These are phyloP conservation scores for Porphyrellus cyaneotinctus DNA, from an alignment of 768 basidiomycete genomes.

Conservation along the genomic window DNA sequence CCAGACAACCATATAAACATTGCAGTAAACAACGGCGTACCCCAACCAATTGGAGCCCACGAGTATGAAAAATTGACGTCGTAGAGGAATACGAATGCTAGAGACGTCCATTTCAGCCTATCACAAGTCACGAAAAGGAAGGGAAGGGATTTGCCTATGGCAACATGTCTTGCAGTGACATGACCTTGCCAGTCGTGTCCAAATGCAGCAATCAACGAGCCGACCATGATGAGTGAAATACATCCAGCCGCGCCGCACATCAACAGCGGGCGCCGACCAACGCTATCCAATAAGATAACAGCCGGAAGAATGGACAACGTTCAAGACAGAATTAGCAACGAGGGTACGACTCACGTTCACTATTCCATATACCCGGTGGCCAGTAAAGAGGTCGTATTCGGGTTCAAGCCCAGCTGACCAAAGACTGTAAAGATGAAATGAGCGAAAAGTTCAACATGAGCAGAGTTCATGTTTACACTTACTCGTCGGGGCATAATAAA, in stretches of 20 bases:
- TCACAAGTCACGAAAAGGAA: conserved; percentile 5
- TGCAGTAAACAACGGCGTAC: conserved; percentile 9
- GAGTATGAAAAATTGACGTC: conserved; percentile 34
- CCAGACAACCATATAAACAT: not conserved
- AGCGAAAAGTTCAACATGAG: not conserved
- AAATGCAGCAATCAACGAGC: conserved; percentile 26
- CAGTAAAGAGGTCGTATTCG: conserved; percentile 38
- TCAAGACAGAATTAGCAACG: conserved; percentile 15
- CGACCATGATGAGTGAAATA: conserved; percentile 27
- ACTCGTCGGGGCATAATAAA: conserved; percentile 27
- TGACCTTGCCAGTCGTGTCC: conserved; percentile 30
- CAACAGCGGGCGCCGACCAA: conserved; percentile 38
- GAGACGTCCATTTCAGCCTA: conserved; percentile 6
- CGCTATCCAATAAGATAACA: conserved; percentile 33
- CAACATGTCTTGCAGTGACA: conserved; percentile 23
- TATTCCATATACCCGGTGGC: conserved; percentile 40
- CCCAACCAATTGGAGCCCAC: conserved; percentile 31
- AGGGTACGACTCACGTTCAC: conserved; percentile 21
- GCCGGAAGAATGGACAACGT: conserved; percentile 35
- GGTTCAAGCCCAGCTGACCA: conserved; percentile 37
- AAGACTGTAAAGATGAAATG: conserved; percentile 35
- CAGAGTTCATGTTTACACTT: not conserved
- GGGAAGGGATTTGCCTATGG: conserved; percentile 26
- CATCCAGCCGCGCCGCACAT: conserved; percentile 39
- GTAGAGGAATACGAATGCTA: conserved; percentile 39